A percentile compares a stretch with the other conserved stretches of the same genome.
Evolutionary conservation across 2,329 filamentous ascomycete genomes (phyloP).

Genomic region (Calonectria naviculata): DNA sequence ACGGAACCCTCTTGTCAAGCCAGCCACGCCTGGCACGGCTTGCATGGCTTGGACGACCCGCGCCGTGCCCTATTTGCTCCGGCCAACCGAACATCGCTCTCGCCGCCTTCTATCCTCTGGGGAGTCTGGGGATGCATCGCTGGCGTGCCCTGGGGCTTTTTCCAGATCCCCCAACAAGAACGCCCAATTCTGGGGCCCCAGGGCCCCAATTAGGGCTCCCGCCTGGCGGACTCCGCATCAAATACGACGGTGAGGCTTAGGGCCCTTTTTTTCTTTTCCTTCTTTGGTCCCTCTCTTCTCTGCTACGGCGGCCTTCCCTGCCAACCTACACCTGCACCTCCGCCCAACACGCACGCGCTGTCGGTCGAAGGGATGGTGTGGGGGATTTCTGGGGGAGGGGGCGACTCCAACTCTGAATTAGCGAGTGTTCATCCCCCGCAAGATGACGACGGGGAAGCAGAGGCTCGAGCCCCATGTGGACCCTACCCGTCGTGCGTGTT

Average conservation of each 20-base stretch:
- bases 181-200: constrained; percentile 15
- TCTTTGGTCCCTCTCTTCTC: neutral
- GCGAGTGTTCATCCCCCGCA: constrained; percentile 37
- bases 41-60: neutral
- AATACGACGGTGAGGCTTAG: constrained; percentile 29
- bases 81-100: neutral
- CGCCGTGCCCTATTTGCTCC: neutral
- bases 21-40: neutral
- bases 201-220: constrained; percentile 20
- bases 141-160: neutral
- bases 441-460: constrained; percentile 30
- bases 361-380: constrained; percentile 42
- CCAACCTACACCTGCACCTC: neutral
- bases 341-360: neutral
- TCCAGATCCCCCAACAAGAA: constrained; percentile 20
- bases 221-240: constrained; percentile 22
- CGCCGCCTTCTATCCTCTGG: neutral
- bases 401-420: constrained; percentile 32
- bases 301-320: neutral
- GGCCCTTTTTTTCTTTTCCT: neutral
- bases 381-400: constrained; percentile 34
- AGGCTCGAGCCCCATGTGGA: constrained; percentile 24
- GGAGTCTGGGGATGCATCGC: constrained; percentile 9
- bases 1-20: neutral
- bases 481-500: constrained; percentile 1